Conservation (phyloP, 2,329 filamentous ascomycete species). For the Pseudogymnoascus sp. region DNA sequence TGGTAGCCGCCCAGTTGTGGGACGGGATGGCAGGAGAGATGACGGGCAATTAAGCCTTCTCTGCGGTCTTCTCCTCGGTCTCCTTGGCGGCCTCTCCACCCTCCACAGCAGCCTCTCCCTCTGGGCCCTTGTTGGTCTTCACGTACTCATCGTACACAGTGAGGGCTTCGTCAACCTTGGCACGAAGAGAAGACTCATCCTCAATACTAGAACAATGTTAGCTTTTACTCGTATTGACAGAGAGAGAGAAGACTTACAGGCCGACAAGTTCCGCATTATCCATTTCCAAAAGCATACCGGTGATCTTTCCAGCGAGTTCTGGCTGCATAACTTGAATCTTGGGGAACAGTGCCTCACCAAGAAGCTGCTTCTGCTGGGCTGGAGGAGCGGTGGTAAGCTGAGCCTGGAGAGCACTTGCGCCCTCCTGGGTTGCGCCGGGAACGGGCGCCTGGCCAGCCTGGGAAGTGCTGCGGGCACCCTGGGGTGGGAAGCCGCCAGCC, state of each 20-base stretch:
- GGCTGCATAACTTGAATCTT: constrained; percentile 95
- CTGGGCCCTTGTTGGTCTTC: constrained; percentile 46
- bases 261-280: constrained; percentile 89
- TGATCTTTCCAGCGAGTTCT: constrained; percentile 97
- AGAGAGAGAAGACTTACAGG: constrained; percentile 60
- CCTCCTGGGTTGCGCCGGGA: constrained; percentile 27
- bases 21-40: constrained; percentile 3
- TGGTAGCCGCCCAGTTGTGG: constrained; percentile 1
- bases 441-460: constrained; percentile 23
- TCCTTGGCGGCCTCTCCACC: constrained; percentile 31
- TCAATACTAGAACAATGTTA: constrained; percentile 56
- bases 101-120: constrained; percentile 25
- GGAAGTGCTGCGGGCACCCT: constrained; percentile 29
- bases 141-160: constrained; percentile 98
- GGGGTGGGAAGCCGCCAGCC: constrained; percentile 29
- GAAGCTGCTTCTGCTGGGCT: constrained; percentile 93
- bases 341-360: constrained; percentile 95
- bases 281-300: constrained; percentile 99
- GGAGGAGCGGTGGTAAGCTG: constrained; percentile 49
- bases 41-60: constrained; percentile 40
- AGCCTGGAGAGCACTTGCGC: constrained; percentile 36
- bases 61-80: constrained; percentile 44
- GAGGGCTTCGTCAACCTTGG: constrained; percentile 96
- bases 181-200: constrained; percentile 78
- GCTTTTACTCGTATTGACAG: constrained; percentile 13